Percentiles rank a stretch among this genome's conserved stretches.
Evolutionary conservation across 148 eudicot species (phyloP).

Genomic region (Rhododendron simsii): DNA sequence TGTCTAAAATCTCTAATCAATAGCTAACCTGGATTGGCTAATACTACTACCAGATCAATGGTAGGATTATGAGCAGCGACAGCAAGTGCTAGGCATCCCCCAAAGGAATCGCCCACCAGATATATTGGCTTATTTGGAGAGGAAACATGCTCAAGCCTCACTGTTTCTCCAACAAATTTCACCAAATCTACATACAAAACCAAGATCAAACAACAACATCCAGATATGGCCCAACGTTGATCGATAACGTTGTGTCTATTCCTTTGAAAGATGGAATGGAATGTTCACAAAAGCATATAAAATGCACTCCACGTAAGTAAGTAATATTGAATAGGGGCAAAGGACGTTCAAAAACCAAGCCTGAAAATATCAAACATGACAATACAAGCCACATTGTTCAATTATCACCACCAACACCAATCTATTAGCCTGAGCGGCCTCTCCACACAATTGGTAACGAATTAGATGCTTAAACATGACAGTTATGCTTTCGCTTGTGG

Average conservation of each 20-base stretch:
- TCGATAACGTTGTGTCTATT: neutral
- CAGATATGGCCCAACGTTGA: neutral
- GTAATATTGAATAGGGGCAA: neutral
- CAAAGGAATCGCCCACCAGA: slow-evolving; percentile 91
- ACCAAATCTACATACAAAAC: slow-evolving; percentile 54
- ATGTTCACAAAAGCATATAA: neutral
- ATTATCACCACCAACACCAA: neutral
- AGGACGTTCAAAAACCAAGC: neutral
- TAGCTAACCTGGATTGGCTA: slow-evolving; percentile 88
- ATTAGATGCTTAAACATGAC: neutral
- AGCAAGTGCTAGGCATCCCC: slow-evolving; percentile 91
- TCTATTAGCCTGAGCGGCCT: neutral
- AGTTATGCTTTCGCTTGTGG: neutral
- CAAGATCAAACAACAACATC: slow-evolving; percentile 7
- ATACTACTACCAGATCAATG: slow-evolving; percentile 71
- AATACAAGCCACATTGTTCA: neutral
- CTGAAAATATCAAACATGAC: neutral
- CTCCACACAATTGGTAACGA: neutral
- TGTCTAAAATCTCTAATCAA: neutral
- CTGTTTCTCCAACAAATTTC: slow-evolving; percentile 54
- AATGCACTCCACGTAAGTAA: neutral
- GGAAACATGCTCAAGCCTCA: slow-evolving; percentile 58
- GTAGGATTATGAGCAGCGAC: slow-evolving; percentile 85
- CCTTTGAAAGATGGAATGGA: neutral
- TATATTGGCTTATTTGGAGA: slow-evolving; percentile 84